Evolutionary conservation across 176 grass and related monocot genomes (phyloP), one percentile per base, ranked within the genome.

Genomic region (Triticum dicoccoides): DNA sequence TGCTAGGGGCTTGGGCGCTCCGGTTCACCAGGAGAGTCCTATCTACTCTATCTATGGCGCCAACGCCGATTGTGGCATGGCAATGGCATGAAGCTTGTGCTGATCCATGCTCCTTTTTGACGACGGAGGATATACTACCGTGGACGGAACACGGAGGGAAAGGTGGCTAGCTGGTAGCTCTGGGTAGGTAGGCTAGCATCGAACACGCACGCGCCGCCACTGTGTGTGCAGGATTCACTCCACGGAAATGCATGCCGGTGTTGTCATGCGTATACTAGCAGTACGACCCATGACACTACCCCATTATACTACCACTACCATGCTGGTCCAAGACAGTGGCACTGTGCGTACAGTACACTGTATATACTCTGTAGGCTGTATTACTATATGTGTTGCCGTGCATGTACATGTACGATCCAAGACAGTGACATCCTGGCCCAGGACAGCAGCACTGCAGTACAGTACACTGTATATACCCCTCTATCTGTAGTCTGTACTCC

Each of bases 141-240:
- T 47, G 51, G 21, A 63, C 6, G 20, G 38, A 38, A 63, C 38
- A 61, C 24, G n/a, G 25, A 17, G 24, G 65, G 69, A 83, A 65
- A 65, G 61, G 38, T 38, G 0, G 76, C 37, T 41, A 14, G 24
- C 18, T 21, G 65, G 23, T 41, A 14, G 24, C 6, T 58, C 52
- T 2, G 17, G 3, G 4, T 9, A 12, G 10, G 0, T 25, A 47
- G 11, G 44, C 33, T 8, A n/a, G 62, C 62, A 69, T 83, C 86
- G 17, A 88, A 58, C 63, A 23, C 80, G 86, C 86, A 88, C 72
- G 86, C 86, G 86, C 80, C 86, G 80, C 80, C 80, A 47, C 86
- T 83, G 63, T 86, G 8, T 39, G 63, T 30, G 63, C 38, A 42
- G 6, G 3, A 49, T n/a, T 75, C 78, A 71, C 79, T 66, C 78